Evolutionary conservation across 1,284 basidiomycete genomes (phyloP), one percentile per base, ranked within the genome.

Genomic region (Malassezia restricta): DNA sequence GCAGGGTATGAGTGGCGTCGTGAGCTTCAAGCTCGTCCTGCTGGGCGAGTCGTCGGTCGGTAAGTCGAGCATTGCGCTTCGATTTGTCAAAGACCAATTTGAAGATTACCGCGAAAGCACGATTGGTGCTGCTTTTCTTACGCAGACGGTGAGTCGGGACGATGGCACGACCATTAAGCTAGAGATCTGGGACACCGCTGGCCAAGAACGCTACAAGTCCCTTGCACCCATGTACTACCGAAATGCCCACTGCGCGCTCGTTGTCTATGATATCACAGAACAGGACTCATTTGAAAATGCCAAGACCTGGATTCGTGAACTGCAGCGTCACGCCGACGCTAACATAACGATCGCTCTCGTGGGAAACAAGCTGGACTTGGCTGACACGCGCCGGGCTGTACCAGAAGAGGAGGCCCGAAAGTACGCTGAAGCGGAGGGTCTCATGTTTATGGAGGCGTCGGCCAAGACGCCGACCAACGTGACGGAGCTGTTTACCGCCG

Each of bases 51-150:
- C 88, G 41, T 90, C 92, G 41, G 91, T 96, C 40, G 91, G 91
- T 54, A 96, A 96, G 80, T 94, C 89, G 58, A 59, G 87, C 77
- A 77, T 96, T 55, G 92, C 96, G 49, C 77, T 96, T 61, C 81
- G 90, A 54, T 96, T 96, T 69, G 91, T 96, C 63, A 87, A 92
- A 75, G 86, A 94, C 75, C 90, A 96, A 74, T 96, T 96, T 66
- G 90, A 94, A 65, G 91, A 96, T 76, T 96, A 92, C 75, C 79
- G 91, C 77, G 90, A 87, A 54, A 68, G 66, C 54, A 72, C 69
- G 12, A 72, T 72, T 41, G 69, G 69, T 50, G 69, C 91, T 57
- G 91, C 91, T 29, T 96, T 96, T 79, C 76, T 96, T 62, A 95
- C 92, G 32, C 92, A 96, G 75, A 94, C 89, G 0, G 86, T 95